Evolutionary conservation across 2,329 filamentous ascomycete species (phyloP).

Genomic region (Nigrospora sphaerica): DNA sequence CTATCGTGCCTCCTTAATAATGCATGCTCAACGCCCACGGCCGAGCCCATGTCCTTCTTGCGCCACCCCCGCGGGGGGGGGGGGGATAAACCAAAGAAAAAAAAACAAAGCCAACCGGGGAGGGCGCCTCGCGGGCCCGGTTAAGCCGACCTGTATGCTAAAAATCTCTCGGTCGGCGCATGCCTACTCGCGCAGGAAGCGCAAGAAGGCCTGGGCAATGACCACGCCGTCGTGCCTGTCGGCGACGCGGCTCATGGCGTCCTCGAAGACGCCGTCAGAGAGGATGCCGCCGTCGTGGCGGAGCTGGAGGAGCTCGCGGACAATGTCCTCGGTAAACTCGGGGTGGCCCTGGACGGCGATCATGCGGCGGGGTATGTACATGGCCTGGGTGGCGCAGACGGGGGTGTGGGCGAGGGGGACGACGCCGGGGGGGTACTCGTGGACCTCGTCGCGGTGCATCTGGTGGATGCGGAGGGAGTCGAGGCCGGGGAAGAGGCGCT

Average conservation of each 20-base stretch:
- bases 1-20: neutral
- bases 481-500: constrained; percentile 59
- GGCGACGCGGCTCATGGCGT: constrained; percentile 58
- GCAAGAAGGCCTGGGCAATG: constrained; percentile 67
- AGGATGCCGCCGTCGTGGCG: constrained; percentile 64
- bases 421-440: constrained; percentile 52
- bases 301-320: constrained; percentile 58
- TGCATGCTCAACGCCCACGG: neutral
- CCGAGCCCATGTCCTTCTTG: neutral
- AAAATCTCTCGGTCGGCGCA: too few relatives aligned
- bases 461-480: constrained; percentile 57
- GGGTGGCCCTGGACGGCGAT: constrained; percentile 83
- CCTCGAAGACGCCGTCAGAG: constrained; percentile 58
- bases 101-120: too few relatives aligned
- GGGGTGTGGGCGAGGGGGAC: constrained; percentile 58
- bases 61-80: too few relatives aligned
- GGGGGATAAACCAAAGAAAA: too few relatives aligned
- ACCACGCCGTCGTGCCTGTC: constrained; percentile 72
- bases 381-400: constrained; percentile 69
- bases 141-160: too few relatives aligned
- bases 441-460: constrained; percentile 79
- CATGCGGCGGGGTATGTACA: constrained; percentile 60
- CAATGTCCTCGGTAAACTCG: constrained; percentile 69
- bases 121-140: too few relatives aligned
- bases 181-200: constrained; percentile 58